Conservation (phyloP, 1,284 basidiomycete species). For the Rugosomyces carneus region DNA sequence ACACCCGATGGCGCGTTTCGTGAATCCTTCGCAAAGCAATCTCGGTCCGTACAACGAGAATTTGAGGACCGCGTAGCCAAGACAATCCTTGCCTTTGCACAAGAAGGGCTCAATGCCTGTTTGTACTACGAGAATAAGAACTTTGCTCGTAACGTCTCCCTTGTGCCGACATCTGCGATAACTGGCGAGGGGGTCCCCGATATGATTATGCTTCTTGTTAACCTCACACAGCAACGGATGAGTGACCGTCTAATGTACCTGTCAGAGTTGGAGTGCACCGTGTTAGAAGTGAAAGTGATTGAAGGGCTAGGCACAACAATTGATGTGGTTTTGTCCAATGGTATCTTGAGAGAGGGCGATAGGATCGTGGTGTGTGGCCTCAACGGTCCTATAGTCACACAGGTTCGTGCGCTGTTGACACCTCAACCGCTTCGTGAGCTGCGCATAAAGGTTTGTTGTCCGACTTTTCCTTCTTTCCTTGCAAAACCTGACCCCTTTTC, state of each 20-base stretch:
- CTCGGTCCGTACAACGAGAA: constrained; percentile 78
- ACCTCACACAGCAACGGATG: constrained; percentile 98
- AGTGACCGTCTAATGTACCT: constrained; percentile 97
- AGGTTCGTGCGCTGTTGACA: constrained; percentile 90
- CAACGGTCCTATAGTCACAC: constrained; percentile 96
- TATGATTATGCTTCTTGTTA: constrained; percentile 98
- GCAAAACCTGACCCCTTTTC: constrained; percentile 4
- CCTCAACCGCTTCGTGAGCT: constrained; percentile 96
- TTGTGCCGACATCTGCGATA: constrained; percentile 96
- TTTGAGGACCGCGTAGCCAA: constrained; percentile 88
- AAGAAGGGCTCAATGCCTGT: constrained; percentile 94
- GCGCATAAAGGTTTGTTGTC: constrained; percentile 79
- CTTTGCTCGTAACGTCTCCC: constrained; percentile 89
- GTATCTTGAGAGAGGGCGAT: constrained; percentile 89
- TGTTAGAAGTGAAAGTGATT: constrained; percentile 98
- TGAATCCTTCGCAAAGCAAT: constrained; percentile 88
- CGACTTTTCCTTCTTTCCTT: background rate
- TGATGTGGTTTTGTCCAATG: constrained; percentile 96
- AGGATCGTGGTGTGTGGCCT: constrained; percentile 96
- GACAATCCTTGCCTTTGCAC: constrained; percentile 90
- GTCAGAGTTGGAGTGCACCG: constrained; percentile 97
- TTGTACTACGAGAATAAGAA: constrained; percentile 98
- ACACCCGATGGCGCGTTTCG: constrained; percentile 91
- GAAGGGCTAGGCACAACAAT: constrained; percentile 98
- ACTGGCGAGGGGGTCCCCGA: constrained; percentile 99